A percentile compares a stretch with the other conserved stretches of the same genome.
Evolutionary conservation across 2,329 filamentous ascomycete genomes (phyloP).

Genomic region (Epichloe typhina): DNA sequence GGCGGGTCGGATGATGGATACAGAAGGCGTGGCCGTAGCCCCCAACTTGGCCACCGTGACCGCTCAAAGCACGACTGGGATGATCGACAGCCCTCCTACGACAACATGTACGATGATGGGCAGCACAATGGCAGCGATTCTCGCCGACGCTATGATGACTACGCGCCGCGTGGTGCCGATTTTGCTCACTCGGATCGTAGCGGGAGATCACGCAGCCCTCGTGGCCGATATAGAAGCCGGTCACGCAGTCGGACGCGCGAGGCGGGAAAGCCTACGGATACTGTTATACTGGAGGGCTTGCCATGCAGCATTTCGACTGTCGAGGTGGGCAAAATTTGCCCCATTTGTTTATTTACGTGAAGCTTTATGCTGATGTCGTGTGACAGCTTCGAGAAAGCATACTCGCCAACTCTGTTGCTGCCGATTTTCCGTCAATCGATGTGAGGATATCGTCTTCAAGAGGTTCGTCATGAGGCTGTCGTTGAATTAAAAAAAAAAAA

Average conservation of each 20-base stretch:
- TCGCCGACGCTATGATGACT: conserved; percentile 11
- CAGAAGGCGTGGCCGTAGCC: conserved; percentile 10
- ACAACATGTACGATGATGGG: conserved; percentile 26
- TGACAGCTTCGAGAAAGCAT: conserved; percentile 24
- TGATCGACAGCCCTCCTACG: conserved; percentile 18
- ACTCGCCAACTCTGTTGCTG: conserved; percentile 19
- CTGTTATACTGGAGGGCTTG: conserved; percentile 42
- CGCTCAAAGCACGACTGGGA: conserved; percentile 16
- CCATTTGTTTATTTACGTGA: background rate
- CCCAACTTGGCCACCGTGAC: conserved; percentile 7
- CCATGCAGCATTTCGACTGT: conserved; percentile 34
- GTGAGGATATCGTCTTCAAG: conserved; percentile 24
- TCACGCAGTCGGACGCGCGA: conserved; percentile 24
- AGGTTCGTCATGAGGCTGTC: conserved; percentile 13
- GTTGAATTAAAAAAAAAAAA: background rate
- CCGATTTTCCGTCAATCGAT: conserved; percentile 24
- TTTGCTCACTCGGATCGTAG: conserved; percentile 1
- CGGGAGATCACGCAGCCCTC: conserved; percentile 15
- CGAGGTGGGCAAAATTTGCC: conserved; percentile 26
- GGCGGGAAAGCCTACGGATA: conserved; percentile 32
- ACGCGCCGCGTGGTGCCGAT: conserved; percentile 8
- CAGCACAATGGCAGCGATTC: conserved; percentile 12
- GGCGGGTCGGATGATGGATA: conserved; percentile 17
- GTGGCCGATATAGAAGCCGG: conserved; percentile 16
- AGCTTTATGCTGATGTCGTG: background rate